phyloP scores from a whole-genome alignment of 192 early-diverging fungal species.

The Gigaspora rosea region DNA sequence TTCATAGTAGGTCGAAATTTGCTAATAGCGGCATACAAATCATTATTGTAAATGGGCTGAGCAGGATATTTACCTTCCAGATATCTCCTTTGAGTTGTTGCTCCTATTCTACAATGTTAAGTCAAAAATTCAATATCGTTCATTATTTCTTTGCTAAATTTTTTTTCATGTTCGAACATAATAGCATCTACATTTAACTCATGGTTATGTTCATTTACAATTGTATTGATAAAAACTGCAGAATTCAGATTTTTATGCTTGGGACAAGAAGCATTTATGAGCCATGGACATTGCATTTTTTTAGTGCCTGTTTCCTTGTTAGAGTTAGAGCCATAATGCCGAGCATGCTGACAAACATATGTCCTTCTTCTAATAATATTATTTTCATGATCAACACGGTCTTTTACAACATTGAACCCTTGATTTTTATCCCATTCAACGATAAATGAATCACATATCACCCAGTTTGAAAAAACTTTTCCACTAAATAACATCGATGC shows the following conservation, averaged over 20 bases:
- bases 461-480: too few species aligned
- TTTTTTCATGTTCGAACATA: background rate
- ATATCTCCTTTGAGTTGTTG: background rate
- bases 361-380: background rate
- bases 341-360: background rate
- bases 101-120: background rate
- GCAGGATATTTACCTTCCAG: background rate
- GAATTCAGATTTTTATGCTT: background rate
- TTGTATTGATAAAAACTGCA: background rate
- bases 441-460: too few species aligned
- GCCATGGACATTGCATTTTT: background rate
- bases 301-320: background rate
- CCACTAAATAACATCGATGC: too few species aligned
- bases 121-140: background rate
- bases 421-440: too few species aligned
- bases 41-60: background rate
- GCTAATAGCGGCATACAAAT: background rate
- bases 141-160: background rate
- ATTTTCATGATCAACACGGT: background rate
- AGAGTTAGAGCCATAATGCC: background rate
- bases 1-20: background rate
- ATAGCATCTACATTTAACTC: background rate
- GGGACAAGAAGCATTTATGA: background rate
- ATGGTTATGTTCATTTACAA: background rate
- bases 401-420: background rate